Conservation (phyloP, 148 eudicot genomes). For the Nepenthes gracilis region DNA sequence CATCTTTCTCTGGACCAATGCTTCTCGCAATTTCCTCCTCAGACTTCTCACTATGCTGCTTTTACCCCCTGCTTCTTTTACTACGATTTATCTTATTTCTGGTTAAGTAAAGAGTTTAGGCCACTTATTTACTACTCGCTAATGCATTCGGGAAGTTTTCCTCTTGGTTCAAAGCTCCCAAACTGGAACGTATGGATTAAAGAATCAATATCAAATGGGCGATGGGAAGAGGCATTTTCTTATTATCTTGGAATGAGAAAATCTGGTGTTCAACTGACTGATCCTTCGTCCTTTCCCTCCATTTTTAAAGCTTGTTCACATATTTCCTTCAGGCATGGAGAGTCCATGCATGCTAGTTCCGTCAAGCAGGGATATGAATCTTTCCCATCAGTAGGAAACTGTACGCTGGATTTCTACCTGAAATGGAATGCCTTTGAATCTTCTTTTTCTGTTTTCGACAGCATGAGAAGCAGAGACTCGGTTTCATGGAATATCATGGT, state of each 20-base stretch:
- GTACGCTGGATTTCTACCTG: conserved; percentile 47
- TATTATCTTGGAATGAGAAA: conserved; percentile 24
- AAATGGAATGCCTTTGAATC: conserved; percentile 38
- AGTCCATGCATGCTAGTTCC: conserved; percentile 47
- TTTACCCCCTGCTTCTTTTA: no score
- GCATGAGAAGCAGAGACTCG: conserved; percentile 35
- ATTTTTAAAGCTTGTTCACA: conserved; percentile 51
- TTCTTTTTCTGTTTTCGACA: conserved; percentile 25
- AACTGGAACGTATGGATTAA: conserved; percentile 29
- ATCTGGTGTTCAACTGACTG: conserved; percentile 26
- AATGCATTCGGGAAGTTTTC: conserved; percentile 24
- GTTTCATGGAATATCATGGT: conserved; percentile 77
- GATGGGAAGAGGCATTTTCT: conserved; percentile 40
- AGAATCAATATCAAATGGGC: conserved; percentile 24
- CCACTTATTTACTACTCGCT: background rate
- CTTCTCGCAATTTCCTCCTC: no score
- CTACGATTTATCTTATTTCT: no score
- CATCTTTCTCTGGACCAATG: no score
- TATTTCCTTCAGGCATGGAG: conserved; percentile 37
- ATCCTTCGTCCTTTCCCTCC: conserved; percentile 39
- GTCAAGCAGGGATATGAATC: conserved; percentile 52
- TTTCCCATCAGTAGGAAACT: conserved; percentile 47
- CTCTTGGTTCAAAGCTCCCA: conserved; percentile 15
- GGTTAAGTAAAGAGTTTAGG: no score
- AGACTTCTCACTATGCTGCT: no score